phyloP scores from a whole-genome alignment of 164 flowering plant genomes.

The Dillenia turbinata region DNA sequence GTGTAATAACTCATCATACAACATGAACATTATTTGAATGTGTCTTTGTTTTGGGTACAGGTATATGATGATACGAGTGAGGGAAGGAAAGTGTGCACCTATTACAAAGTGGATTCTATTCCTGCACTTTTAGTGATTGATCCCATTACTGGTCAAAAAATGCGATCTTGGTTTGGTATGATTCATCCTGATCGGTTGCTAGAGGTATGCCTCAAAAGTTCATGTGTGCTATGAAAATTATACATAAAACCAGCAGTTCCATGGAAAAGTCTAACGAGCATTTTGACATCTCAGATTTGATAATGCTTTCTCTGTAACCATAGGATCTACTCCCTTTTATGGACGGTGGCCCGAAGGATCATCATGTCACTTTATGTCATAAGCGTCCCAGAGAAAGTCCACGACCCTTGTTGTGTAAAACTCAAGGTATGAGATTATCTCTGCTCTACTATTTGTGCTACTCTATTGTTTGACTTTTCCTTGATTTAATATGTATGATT shows the following conservation, averaged over 20 bases:
- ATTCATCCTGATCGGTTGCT: slow-evolving; percentile 76
- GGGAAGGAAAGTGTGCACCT: slow-evolving; percentile 91
- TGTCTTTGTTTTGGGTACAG: slow-evolving; percentile 27
- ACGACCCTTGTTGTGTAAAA: slow-evolving; percentile 30
- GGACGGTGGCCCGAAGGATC: slow-evolving; percentile 82
- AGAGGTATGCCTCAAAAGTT: slow-evolving; percentile 49
- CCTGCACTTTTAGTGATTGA: slow-evolving; percentile 89
- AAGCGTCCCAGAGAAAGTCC: slow-evolving; percentile 84
- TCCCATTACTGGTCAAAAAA: slow-evolving; percentile 93
- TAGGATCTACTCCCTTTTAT: slow-evolving; percentile 80
- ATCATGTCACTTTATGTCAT: slow-evolving; percentile 60
- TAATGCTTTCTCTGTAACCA: slow-evolving; percentile 3
- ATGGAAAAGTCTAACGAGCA: no score
- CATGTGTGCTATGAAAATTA: no score
- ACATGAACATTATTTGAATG: no score
- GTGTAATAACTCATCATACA: no score
- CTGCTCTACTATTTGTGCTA: no score
- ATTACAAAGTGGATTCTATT: slow-evolving; percentile 70
- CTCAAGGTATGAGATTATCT: slow-evolving; percentile 32
- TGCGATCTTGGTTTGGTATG: slow-evolving; percentile 93
- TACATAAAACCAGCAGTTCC: no score
- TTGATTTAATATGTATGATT: no score
- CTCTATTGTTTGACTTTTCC: no score
- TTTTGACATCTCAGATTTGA: slow-evolving; percentile 1
- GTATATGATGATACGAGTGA: slow-evolving; percentile 89